Evolutionary conservation across 2,329 filamentous ascomycete genomes (phyloP).

Genomic region (Aspergillus pseudotamarii): DNA sequence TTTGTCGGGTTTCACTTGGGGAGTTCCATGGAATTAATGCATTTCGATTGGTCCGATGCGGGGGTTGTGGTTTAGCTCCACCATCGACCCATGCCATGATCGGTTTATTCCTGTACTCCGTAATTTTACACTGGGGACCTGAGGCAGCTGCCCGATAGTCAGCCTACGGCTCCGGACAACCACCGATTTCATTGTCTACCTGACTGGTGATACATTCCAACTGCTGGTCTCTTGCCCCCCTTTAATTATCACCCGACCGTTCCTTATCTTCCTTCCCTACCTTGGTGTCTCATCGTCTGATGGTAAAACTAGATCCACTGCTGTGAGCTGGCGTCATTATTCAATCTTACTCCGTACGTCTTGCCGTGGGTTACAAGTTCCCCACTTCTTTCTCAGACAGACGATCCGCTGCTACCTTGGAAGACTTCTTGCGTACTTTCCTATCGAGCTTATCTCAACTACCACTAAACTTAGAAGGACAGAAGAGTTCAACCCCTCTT

Average conservation of each 20-base stretch:
- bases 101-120: not conserved
- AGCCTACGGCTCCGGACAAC: conserved; percentile 1
- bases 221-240: not conserved
- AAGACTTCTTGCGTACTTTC: not conserved
- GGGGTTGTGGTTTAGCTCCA: not conserved
- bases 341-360: not conserved
- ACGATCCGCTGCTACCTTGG: conserved; percentile 10
- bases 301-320: not conserved
- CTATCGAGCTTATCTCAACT: not conserved
- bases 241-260: conserved; percentile 1
- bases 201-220: conserved; percentile 2
- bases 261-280: not conserved
- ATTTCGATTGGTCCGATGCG: not conserved
- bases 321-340: not conserved
- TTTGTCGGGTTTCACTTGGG: not conserved
- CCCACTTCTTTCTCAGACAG: conserved; percentile 11
- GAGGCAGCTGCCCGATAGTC: conserved; percentile 5
- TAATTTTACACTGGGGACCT: conserved; percentile 1
- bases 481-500: not conserved
- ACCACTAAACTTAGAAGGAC: conserved; percentile 3
- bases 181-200: conserved; percentile 6
- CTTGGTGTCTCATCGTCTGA: not conserved
- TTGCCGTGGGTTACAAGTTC: not conserved
- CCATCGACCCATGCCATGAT: not conserved
- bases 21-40: not conserved